phyloP scores from a whole-genome alignment of 2,329 filamentous ascomycete species.

The Bertia moriformis region DNA sequence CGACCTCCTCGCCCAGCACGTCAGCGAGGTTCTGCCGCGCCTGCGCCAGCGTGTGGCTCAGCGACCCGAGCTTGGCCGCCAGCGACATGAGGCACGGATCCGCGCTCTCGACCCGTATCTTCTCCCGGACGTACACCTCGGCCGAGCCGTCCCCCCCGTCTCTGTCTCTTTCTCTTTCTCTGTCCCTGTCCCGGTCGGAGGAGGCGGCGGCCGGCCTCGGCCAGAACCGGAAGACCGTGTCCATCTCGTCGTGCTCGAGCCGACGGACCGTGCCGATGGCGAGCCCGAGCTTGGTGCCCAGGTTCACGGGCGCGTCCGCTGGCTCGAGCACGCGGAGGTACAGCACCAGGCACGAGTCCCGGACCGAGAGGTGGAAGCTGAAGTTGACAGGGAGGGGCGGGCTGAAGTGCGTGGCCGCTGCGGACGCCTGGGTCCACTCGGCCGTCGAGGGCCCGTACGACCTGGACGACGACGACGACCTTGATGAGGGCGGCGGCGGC shows the following conservation, averaged over 20 bases:
- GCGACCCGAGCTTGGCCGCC: conserved; percentile 66
- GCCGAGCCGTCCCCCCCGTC: neutral
- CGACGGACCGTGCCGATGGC: conserved; percentile 52
- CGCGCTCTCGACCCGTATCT: conserved; percentile 74
- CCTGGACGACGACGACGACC: too few relatives aligned
- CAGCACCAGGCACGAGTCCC: conserved; percentile 57
- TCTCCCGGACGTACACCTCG: conserved; percentile 76
- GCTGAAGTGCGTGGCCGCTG: conserved; percentile 11
- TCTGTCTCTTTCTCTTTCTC: too few relatives aligned
- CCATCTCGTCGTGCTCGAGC: conserved; percentile 66
- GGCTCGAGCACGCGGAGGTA: conserved; percentile 58
- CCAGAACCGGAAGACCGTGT: conserved; percentile 54
- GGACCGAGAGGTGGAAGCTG: conserved; percentile 60
- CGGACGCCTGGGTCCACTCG: conserved; percentile 4
- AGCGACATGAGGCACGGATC: conserved; percentile 76
- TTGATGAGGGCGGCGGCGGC: too few relatives aligned
- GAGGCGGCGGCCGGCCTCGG: conserved; percentile 1
- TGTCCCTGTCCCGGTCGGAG: too few relatives aligned
- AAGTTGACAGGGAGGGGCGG: conserved; percentile 51
- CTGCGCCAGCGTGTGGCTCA: conserved; percentile 59
- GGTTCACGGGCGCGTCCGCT: conserved; percentile 42
- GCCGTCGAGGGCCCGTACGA: neutral
- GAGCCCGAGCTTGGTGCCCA: conserved; percentile 53
- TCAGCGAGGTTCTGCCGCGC: conserved; percentile 59
- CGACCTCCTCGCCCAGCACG: conserved; percentile 53